Evolutionary conservation across 1,284 basidiomycete genomes (phyloP).

Genomic region (Ceratorhiza oryzae-sativae): DNA sequence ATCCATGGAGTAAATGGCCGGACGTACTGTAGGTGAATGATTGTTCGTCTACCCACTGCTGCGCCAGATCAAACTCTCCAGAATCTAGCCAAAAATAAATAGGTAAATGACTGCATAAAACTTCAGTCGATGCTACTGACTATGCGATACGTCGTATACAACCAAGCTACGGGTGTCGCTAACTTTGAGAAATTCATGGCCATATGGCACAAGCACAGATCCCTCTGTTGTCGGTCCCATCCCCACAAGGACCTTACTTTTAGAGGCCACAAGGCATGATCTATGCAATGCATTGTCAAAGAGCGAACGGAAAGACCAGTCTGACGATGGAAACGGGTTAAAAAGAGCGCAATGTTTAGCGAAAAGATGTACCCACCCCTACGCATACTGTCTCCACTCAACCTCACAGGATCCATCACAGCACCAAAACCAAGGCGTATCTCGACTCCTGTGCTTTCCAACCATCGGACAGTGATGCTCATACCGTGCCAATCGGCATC

Average conservation of each 20-base stretch:
- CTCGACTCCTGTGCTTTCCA: slow-evolving; percentile 61
- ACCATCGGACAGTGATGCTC: slow-evolving; percentile 75
- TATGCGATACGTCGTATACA: slow-evolving; percentile 58
- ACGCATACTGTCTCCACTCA: slow-evolving; percentile 54
- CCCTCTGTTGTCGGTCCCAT: slow-evolving; percentile 35
- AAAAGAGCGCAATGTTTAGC: slow-evolving; percentile 2
- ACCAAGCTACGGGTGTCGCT: slow-evolving; percentile 49
- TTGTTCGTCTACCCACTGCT: slow-evolving; percentile 63
- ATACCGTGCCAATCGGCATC: slow-evolving; percentile 90
- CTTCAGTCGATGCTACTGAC: slow-evolving; percentile 52
- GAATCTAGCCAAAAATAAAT: slow-evolving; percentile 46
- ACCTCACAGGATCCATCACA: slow-evolving; percentile 79
- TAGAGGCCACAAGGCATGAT: slow-evolving; percentile 65
- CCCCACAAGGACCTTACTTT: slow-evolving; percentile 61
- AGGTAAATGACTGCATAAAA: neutral
- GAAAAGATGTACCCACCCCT: slow-evolving; percentile 60
- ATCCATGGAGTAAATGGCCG: neutral
- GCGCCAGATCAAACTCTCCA: slow-evolving; percentile 60
- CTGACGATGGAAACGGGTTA: slow-evolving; percentile 52
- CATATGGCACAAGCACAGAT: slow-evolving; percentile 25
- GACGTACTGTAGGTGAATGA: slow-evolving; percentile 65
- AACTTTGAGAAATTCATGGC: slow-evolving; percentile 27
- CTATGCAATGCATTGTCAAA: slow-evolving; percentile 73
- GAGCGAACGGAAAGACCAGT: slow-evolving; percentile 79
- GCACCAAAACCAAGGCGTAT: slow-evolving; percentile 81